Evolutionary conservation across 805 yeast species (phyloP), one percentile per base, ranked within the genome.

Genomic region (Pichia kluyveri): DNA sequence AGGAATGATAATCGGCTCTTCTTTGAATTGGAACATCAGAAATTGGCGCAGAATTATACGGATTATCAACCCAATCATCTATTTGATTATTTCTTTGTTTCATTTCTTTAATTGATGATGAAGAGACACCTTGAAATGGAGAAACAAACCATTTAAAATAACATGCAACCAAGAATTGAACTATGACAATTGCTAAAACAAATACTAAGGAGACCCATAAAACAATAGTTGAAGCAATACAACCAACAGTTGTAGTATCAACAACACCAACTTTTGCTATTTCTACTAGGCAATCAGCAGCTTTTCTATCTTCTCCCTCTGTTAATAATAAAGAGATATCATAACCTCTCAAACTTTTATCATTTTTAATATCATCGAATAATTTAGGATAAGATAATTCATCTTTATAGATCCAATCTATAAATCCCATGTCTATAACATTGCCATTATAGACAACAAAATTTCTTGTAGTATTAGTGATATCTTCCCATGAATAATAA

Each of bases 171-270:
- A 84, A 48, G 58, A 93, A 93, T 67, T 90, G 90, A 40, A 72
- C 72, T 45, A 82, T 60, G 26, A 89, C 95, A 46, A 93, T 78
- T 2, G 95, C 76, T 49, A 93, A 71, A 57, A 93, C 90, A 61
- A 93, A 88, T 10, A 85, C 82, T 58, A 93, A 73, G 1, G 97
- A 86, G 8, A 84, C 75, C 56, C 80, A 79, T 51, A 93, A 74
- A 1, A 93, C 96, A 38, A 90, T 80, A 47, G 80, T 70, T 0
- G 97, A 88, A 0, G 96, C 95, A 60, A 93, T 81, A 68, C 99
- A 93, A 7, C 99, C 99, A 58, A 93, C 80, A 8, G 96, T 81
- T 38, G 86, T 86, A 2, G 90, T 79, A 61, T 93, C 98, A 40
- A 93, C 78, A 43, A 79, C 81, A 23, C 99, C 99, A 15, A 91